Evolutionary conservation across 2,329 filamentous ascomycete genomes (phyloP), one percentile per base, ranked within the genome.

Genomic region (Massarina eburnea): DNA sequence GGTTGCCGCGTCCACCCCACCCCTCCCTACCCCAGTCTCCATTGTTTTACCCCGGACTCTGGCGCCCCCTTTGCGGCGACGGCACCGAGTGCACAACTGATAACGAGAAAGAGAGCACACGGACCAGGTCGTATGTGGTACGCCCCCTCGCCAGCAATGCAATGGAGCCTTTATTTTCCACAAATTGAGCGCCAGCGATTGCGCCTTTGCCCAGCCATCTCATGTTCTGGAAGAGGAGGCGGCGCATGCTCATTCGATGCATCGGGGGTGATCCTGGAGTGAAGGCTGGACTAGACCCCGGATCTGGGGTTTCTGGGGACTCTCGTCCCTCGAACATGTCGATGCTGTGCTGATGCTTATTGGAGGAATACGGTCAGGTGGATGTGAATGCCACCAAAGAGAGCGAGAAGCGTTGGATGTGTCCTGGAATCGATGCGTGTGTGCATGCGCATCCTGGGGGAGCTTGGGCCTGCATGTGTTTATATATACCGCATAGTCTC

Each of bases 121-220:
- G n/a, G n/a, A n/a, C n/a, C n/a, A n/a, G n/a, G n/a, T n/a, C n/a
- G n/a, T n/a, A n/a, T n/a, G n/a, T n/a, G n/a, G n/a, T 44, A 21
- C 10, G 3, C 35, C 21, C 20, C 26, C 58, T 60, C 58, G 57
- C 58, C 57, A 29, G 22, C 41, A 24, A 41, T 14, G 12, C 4
- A 14, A 18, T 17, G 36, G 42, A 14, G 15, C 29, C 19, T 15
- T 27, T 39, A 54, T 54, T 52, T 58, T 46, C 55, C 55, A 55
- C 55, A 45, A 58, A 58, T 58, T 41, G 44, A 27, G 15, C 27
- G 15, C 17, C 30, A 36, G 34, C 1, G 20, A 30, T 17, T 10
- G 22, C 37, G 41, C 46, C 43, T 12, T 17, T 37, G 48, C 42
- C 42, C n/a, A 43, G 39, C 17, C 21, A 14, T 14, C 14, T 15